Conservation (phyloP, 495 filamentous ascomycete genomes). For the Clohesyomyces aquaticus region DNA sequence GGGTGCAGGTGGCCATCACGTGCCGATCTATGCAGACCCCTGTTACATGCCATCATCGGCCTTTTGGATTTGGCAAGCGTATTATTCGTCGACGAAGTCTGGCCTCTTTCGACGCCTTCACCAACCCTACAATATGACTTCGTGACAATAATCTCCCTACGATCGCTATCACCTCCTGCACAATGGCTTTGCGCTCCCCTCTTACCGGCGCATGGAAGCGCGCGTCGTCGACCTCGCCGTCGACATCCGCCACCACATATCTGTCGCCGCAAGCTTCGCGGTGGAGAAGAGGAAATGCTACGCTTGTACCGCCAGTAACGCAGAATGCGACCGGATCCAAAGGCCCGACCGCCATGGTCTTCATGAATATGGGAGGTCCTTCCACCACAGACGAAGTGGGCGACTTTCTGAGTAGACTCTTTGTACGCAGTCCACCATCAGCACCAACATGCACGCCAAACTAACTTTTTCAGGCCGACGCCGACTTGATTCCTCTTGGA, state of each 20-base stretch:
- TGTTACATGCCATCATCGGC: not conserved
- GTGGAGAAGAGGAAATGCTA: conserved; percentile 56
- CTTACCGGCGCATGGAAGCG: conserved; percentile 16
- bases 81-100: conserved; percentile 19
- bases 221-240: conserved; percentile 8
- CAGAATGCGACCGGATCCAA: conserved; percentile 66
- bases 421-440: conserved; percentile 60
- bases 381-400: conserved; percentile 85
- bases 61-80: not conserved
- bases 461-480: conserved; percentile 68
- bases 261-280: conserved; percentile 28
- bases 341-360: conserved; percentile 91
- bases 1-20: not conserved
- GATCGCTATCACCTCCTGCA: not conserved
- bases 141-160: not conserved
- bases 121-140: not conserved
- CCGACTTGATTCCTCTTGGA: conserved; percentile 93
- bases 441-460: conserved; percentile 20
- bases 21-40: not conserved
- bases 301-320: conserved; percentile 71
- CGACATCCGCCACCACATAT: not conserved
- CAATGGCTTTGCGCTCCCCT: conserved; percentile 32
- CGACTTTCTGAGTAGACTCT: conserved; percentile 89
- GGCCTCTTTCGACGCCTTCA: conserved; percentile 9
- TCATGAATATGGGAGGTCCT: conserved; percentile 98